Percentiles rank a stretch among this genome's conserved stretches.
phyloP scores from a whole-genome alignment of 345 rosid genomes.

The Physaria fendleri region DNA sequence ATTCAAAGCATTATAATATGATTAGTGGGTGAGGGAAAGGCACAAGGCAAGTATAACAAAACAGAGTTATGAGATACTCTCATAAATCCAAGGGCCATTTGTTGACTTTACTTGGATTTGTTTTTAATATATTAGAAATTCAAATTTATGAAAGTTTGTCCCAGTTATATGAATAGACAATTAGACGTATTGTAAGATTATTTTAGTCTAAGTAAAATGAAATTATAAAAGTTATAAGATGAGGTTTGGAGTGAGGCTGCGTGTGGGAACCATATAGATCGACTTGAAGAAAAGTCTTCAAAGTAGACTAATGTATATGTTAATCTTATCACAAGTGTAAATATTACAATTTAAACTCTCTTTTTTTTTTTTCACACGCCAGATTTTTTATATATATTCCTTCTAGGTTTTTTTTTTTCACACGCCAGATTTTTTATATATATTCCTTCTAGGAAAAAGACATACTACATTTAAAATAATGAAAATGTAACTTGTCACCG shows the following conservation, averaged over 20 bases:
- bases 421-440: background rate
- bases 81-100: background rate
- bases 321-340: background rate
- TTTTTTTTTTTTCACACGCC: background rate
- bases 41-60: background rate
- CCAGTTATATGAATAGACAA: background rate
- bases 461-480: too few species aligned
- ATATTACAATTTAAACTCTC: background rate
- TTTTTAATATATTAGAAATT: background rate
- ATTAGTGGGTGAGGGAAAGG: background rate
- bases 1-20: background rate
- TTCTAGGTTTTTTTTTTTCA: background rate
- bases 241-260: slow-evolving; percentile 11
- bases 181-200: background rate
- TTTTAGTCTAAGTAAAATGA: slow-evolving; percentile 6
- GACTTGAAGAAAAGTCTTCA: slow-evolving; percentile 10
- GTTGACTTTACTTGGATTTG: slow-evolving; percentile 12
- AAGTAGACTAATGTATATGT: background rate
- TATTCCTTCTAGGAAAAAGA: background rate
- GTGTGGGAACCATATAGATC: slow-evolving; percentile 5
- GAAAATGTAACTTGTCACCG: too few species aligned
- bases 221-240: background rate
- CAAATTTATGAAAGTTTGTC: background rate
- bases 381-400: background rate
- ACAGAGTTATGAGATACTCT: background rate